phyloP scores from a whole-genome alignment of 441 rosid species.

The Omphalea diandra region DNA sequence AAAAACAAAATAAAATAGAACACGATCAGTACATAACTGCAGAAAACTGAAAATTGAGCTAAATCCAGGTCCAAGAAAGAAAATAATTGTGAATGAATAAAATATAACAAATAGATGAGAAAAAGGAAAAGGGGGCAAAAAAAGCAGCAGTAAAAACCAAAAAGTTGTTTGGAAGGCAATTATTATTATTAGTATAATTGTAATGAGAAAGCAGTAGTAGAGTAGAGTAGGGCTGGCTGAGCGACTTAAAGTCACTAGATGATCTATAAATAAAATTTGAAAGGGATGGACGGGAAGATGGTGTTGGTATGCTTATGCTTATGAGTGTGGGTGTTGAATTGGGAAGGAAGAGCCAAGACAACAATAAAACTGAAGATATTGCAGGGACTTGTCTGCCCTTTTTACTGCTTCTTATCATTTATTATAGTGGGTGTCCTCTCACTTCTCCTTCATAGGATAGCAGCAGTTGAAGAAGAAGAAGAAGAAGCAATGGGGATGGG shows the following conservation, averaged over 20 bases:
- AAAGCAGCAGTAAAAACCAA: not conserved
- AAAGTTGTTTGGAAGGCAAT: not conserved
- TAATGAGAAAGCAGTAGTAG: not conserved
- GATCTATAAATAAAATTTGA: not conserved
- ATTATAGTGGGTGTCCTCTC: not conserved
- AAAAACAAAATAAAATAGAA: not conserved
- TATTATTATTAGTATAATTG: not conserved
- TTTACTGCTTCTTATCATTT: constrained; percentile 14
- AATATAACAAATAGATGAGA: not conserved
- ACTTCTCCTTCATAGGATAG: not conserved
- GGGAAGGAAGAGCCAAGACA: not conserved
- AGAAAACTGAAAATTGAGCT: not conserved
- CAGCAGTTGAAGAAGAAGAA: constrained; percentile 23
- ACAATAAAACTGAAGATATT: constrained; percentile 13
- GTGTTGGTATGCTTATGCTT: no score
- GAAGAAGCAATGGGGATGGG: constrained; percentile 39
- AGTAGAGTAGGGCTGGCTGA: no score
- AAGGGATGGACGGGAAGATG: not conserved
- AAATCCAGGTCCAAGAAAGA: not conserved
- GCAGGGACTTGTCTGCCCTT: constrained; percentile 25
- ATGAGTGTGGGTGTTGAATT: no score
- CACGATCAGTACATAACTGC: not conserved
- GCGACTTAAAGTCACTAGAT: no score
- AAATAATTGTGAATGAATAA: not conserved
- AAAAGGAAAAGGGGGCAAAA: not conserved